These are phyloP conservation scores for Chloris gayana DNA, from an alignment of 176 grass and related monocot genomes.

Conservation along the genomic window DNA sequence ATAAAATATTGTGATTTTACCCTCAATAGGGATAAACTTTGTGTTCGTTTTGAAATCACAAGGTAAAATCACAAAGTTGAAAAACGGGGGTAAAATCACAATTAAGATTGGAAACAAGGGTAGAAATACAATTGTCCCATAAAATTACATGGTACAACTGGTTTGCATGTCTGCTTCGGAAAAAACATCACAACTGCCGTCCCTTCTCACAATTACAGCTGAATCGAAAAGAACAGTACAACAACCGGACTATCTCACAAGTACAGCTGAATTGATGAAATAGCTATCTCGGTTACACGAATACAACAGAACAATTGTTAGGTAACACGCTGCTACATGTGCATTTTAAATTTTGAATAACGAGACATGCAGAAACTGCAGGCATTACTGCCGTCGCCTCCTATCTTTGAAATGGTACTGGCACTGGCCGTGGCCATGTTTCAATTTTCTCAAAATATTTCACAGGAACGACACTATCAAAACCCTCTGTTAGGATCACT, in stretches of 20 bases:
- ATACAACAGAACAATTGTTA: not conserved
- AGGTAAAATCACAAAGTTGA: too few species aligned
- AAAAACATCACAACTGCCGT: not conserved
- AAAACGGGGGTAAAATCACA: too few species aligned
- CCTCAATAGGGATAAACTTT: too few species aligned
- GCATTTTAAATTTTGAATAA: not conserved
- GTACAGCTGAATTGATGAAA: not conserved
- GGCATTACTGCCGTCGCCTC: too few species aligned
- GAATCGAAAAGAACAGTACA: not conserved
- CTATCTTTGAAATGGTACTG: conserved; percentile 54
- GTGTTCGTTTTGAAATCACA: too few species aligned
- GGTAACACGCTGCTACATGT: not conserved
- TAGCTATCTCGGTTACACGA: not conserved
- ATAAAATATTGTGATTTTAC: too few species aligned
- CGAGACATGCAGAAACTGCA: not conserved
- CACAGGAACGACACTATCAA: conserved; percentile 62
- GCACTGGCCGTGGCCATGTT: conserved; percentile 63
- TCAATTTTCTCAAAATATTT: conserved; percentile 84
- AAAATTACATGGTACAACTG: not conserved
- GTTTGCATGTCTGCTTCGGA: not conserved
- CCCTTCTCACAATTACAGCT: not conserved
- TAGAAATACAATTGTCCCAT: too few species aligned
- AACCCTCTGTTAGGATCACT: conserved; percentile 82
- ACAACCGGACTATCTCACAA: not conserved
- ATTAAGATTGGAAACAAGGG: too few species aligned